Evolutionary conservation across 768 basidiomycete genomes (phyloP).

Genomic region (Amanita phalloides): DNA sequence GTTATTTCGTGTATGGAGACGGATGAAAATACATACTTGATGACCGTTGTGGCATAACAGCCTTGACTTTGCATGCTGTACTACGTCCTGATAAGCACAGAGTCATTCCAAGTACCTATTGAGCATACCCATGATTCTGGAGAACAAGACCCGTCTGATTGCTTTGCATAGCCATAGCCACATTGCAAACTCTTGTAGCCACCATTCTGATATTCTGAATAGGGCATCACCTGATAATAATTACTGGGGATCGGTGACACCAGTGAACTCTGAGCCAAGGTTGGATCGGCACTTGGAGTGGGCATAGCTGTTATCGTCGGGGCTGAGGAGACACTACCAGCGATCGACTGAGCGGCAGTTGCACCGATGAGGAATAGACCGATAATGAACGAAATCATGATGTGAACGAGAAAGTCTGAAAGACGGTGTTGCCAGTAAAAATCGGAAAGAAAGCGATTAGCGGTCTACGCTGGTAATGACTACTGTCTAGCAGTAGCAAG

Average conservation of each 20-base stretch:
- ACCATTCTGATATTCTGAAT: conserved; percentile 46
- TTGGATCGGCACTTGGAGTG: conserved; percentile 10
- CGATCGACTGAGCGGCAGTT: conserved; percentile 45
- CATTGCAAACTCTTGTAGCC: conserved; percentile 60
- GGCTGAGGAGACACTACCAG: conserved; percentile 31
- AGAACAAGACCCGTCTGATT: conserved; percentile 42
- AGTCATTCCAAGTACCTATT: background rate
- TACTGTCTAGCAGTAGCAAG: conserved; percentile 56
- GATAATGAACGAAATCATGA: conserved; percentile 54
- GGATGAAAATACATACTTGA: conserved; percentile 23
- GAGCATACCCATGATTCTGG: conserved; percentile 46
- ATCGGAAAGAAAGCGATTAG: conserved; percentile 30
- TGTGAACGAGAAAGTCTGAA: conserved; percentile 32
- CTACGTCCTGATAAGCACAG: conserved; percentile 13
- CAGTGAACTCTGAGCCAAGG: conserved; percentile 15
- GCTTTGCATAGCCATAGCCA: conserved; percentile 60
- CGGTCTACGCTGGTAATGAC: conserved; percentile 61
- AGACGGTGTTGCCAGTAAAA: conserved; percentile 22
- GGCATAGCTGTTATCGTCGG: conserved; percentile 16
- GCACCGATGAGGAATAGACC: conserved; percentile 48
- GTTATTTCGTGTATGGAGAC: background rate
- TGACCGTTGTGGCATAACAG: conserved; percentile 59
- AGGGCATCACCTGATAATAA: conserved; percentile 44
- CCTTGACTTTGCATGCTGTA: conserved; percentile 29
- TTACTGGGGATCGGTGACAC: conserved; percentile 19